These are phyloP conservation scores for Penicillium aurantiogriseum DNA, from an alignment of 2,329 filamentous ascomycete species.

Conservation along the genomic window DNA sequence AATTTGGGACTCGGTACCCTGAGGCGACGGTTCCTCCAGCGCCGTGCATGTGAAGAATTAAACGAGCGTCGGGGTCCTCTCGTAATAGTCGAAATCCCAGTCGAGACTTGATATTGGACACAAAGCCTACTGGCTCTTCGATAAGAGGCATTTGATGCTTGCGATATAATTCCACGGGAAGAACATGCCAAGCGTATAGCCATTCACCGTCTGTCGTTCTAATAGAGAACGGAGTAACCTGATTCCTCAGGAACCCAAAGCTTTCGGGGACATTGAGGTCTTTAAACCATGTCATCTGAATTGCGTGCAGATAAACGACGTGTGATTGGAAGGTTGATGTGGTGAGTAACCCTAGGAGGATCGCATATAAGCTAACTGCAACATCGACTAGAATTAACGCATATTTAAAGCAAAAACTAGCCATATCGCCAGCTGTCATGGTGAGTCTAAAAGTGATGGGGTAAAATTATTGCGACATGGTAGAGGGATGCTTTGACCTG, in stretches of 20 bases:
- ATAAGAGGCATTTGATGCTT: slow-evolving; percentile 43
- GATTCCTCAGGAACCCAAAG: slow-evolving; percentile 51
- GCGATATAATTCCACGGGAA: slow-evolving; percentile 49
- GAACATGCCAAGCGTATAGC: slow-evolving; percentile 52
- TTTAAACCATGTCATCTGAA: slow-evolving; percentile 57
- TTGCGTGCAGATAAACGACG: slow-evolving; percentile 56
- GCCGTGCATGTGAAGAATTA: slow-evolving; percentile 3
- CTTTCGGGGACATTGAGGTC: slow-evolving; percentile 50
- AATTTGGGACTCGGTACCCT: slow-evolving; percentile 10
- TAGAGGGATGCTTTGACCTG: too few species aligned
- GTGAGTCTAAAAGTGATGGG: too few species aligned
- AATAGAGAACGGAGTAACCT: slow-evolving; percentile 51
- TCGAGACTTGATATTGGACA: slow-evolving; percentile 36
- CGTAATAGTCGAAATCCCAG: slow-evolving; percentile 47
- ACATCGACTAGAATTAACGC: slow-evolving; percentile 10
- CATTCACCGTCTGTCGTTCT: slow-evolving; percentile 41
- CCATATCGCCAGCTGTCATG: not conserved
- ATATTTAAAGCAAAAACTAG: not conserved
- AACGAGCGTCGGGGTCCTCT: slow-evolving; percentile 22
- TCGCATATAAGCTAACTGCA: slow-evolving; percentile 41
- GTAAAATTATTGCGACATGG: too few species aligned
- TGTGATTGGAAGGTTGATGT: slow-evolving; percentile 52
- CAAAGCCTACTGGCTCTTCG: slow-evolving; percentile 39
- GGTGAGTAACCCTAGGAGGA: slow-evolving; percentile 48
- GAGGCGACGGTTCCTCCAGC: slow-evolving; percentile 7